Conservation (phyloP, 306 rosid genomes). For the Abrus pulchellus region DNA sequence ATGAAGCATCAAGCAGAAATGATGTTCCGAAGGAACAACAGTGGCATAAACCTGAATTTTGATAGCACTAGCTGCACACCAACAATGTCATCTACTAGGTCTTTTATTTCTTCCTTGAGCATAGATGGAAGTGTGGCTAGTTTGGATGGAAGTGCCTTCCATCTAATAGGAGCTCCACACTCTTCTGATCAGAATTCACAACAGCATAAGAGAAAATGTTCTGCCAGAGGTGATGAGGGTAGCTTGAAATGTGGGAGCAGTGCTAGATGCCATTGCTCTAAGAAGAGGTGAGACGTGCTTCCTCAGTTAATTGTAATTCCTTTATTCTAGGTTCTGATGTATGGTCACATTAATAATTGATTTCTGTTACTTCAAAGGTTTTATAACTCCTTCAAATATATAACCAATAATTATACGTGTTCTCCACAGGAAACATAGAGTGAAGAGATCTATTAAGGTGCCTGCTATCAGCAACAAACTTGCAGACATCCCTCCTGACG, state of each 20-base stretch:
- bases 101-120: constrained; percentile 96
- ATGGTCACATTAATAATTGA: not conserved
- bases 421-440: constrained; percentile 83
- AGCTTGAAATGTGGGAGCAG: constrained; percentile 87
- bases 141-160: constrained; percentile 85
- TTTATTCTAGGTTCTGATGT: constrained; percentile 11
- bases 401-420: not conserved
- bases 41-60: constrained; percentile 85
- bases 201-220: constrained; percentile 88
- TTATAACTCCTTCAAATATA: constrained; percentile 13
- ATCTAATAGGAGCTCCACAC: constrained; percentile 79
- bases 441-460: constrained; percentile 94
- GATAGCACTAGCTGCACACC: constrained; percentile 94
- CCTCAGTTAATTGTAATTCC: constrained; percentile 19
- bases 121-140: constrained; percentile 93
- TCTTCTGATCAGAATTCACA: constrained; percentile 89
- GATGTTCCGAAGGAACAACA: constrained; percentile 76
- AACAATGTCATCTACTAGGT: constrained; percentile 89
- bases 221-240: constrained; percentile 88
- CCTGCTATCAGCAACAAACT: constrained; percentile 98
- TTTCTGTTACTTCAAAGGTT: constrained; percentile 35
- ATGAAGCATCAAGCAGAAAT: constrained; percentile 80
- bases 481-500: constrained; percentile 98
- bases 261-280: constrained; percentile 97
- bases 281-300: constrained; percentile 78